These are phyloP conservation scores for Crithidia bombi DNA, from an alignment of 208 protist species.

Conservation along the genomic window DNA sequence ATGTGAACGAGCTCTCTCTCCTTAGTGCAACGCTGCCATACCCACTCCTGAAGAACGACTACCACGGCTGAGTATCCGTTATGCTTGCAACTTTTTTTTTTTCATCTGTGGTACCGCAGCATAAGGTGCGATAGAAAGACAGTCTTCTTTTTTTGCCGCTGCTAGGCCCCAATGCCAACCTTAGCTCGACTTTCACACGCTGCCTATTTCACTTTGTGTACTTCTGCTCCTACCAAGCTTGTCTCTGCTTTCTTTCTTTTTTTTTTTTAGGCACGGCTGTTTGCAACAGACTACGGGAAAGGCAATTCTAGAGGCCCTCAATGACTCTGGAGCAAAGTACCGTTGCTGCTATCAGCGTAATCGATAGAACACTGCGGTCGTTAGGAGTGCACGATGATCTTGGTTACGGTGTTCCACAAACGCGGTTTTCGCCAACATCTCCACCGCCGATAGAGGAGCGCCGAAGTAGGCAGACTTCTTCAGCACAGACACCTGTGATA, in stretches of 20 bases:
- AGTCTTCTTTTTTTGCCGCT: neutral
- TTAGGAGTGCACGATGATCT: constrained; percentile 19
- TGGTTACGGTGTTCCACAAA: neutral
- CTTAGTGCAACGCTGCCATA: too few species aligned
- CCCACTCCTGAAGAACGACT: too few species aligned
- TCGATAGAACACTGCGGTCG: constrained; percentile 30
- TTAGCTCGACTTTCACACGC: too few species aligned
- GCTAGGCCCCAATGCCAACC: too few species aligned
- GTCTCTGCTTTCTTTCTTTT: neutral
- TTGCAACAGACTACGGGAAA: too few species aligned
- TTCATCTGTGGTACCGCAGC: too few species aligned
- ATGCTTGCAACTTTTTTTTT: too few species aligned
- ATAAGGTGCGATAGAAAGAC: too few species aligned
- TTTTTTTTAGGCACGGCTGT: constrained; percentile 8
- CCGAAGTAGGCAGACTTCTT: neutral
- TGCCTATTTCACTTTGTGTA: neutral
- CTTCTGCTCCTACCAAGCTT: neutral
- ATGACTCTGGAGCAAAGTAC: constrained; percentile 28
- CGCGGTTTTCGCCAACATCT: neutral
- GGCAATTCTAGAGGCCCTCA: neutral
- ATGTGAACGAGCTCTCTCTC: too few species aligned
- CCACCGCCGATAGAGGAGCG: neutral
- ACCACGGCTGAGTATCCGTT: too few species aligned
- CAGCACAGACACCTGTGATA: neutral
- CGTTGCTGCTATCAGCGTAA: constrained; percentile 25